Base-by-base conservation (phyloP, 2,329 filamentous ascomycete species). In the Fusarium begoniae region DNA sequence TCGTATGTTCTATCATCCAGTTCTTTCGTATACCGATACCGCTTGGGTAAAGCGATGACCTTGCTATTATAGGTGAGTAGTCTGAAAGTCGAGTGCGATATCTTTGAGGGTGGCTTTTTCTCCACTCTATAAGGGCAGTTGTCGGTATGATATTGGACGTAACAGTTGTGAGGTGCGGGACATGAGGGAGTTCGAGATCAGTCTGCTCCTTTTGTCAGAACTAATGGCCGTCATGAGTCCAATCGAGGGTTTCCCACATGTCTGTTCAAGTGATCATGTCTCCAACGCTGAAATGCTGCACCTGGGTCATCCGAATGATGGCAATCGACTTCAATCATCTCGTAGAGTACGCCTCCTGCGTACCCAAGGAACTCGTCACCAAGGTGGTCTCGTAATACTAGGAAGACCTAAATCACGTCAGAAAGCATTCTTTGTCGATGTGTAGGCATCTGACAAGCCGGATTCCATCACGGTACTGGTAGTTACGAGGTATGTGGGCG, bases 101-200 rank as follows among this genome's bases (percentile, higher is more conserved):
- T 37, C 84, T 79, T 28, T 81, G 77, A 32, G 82, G 66, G 50
- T 85, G 83, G 18, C 78, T 74, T 37, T 75, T 75, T 55, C 84
- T 80, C 83, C 84, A 86, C 30, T 74, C 73, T 14, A 79, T 66
- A 8, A 86, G 79, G 30, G 56, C 77, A 22, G 79, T 70, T 2
- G 84, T 86, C 6, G 84, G 84, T 26, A 81, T 78, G 63, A 86
- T 83, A 8, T 79, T 79, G 8, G 83, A 80, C 37, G 83, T 83
- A 48, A 86, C 83, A 10, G 85, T 86, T 12, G 81, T 85, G 74
- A 86, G 83, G 72, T 86, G 85, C 18, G 85, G 85, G n/a, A 85
- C 80, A 63, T 86, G 85, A 48, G 85, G 85, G 44, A 86, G 82
- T 62, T 85, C 83, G 35, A 86, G 80, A 53, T 85, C 82, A 18